Conservation (phyloP, 768 basidiomycete genomes). For the Suillus clintonianus region DNA sequence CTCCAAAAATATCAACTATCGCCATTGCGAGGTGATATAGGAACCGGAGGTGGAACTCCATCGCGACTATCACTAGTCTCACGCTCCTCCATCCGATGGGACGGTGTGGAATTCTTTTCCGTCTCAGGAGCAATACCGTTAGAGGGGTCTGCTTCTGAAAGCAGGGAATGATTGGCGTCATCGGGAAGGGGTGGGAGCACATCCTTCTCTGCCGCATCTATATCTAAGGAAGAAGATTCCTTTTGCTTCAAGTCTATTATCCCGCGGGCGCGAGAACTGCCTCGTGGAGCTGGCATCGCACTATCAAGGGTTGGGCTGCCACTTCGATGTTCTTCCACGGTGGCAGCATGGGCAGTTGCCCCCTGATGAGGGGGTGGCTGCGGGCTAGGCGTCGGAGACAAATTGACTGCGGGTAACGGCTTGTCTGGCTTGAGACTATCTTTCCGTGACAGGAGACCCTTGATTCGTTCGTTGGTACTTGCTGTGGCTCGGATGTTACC, state of each 20-base stretch:
- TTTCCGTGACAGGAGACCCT: slow-evolving; percentile 36
- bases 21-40: not conserved
- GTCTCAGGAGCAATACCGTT: not conserved
- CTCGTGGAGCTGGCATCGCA: slow-evolving; percentile 22
- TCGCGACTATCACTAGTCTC: not conserved
- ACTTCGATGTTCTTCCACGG: slow-evolving; percentile 9
- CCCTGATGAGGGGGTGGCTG: slow-evolving; percentile 8
- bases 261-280: slow-evolving; percentile 18
- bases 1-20: slow-evolving; percentile 1
- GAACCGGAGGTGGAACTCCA: not conserved
- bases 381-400: slow-evolving; percentile 20
- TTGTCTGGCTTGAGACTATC: slow-evolving; percentile 29
- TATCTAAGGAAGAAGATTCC: slow-evolving; percentile 2
- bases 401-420: slow-evolving; percentile 25
- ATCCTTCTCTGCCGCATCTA: not conserved
- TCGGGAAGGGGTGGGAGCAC: slow-evolving; percentile 1
- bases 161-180: not conserved
- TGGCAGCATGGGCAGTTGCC: slow-evolving; percentile 13
- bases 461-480: slow-evolving; percentile 39
- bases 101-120: not conserved
- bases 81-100: not conserved
- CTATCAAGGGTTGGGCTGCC: slow-evolving; percentile 15
- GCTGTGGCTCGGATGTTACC: slow-evolving; percentile 22
- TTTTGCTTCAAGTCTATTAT: slow-evolving; percentile 6
- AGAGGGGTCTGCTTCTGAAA: not conserved